These are phyloP conservation scores for Phylloporus arenicola DNA, from an alignment of 768 basidiomycete species.

Conservation along the genomic window DNA sequence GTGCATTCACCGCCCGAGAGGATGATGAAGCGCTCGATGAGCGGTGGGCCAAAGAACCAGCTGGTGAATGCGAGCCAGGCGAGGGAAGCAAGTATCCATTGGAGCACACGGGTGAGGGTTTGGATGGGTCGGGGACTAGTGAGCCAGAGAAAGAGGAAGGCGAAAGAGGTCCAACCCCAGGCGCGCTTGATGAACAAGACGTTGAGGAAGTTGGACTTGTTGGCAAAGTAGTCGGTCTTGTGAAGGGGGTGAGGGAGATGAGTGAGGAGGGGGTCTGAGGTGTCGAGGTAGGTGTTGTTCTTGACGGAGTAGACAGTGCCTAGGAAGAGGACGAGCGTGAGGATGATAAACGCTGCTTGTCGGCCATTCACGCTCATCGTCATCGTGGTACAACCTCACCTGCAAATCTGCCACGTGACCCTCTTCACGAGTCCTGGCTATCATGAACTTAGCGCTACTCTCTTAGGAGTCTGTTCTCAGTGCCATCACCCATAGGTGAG, in stretches of 20 bases:
- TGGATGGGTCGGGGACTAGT: constrained; percentile 48
- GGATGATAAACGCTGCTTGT: constrained; percentile 34
- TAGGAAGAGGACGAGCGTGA: constrained; percentile 45
- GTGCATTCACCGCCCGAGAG: constrained; percentile 75
- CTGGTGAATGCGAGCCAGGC: constrained; percentile 72
- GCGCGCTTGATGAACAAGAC: constrained; percentile 82
- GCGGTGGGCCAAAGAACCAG: constrained; percentile 86
- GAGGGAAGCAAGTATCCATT: constrained; percentile 54
- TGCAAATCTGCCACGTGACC: not conserved
- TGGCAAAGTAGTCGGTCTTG: constrained; percentile 66
- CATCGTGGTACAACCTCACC: not conserved
- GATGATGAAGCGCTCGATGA: constrained; percentile 61
- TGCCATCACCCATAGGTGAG: too few species aligned
- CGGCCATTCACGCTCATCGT: constrained; percentile 6
- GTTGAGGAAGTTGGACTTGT: constrained; percentile 78
- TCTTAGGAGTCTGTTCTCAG: too few species aligned
- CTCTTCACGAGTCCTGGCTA: too few species aligned
- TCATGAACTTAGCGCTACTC: too few species aligned
- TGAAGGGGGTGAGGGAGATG: constrained; percentile 65
- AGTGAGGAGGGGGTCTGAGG: constrained; percentile 69
- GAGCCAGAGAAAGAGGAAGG: constrained; percentile 54
- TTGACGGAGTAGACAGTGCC: constrained; percentile 65
- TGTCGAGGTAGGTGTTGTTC: constrained; percentile 73
- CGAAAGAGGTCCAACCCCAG: constrained; percentile 84
- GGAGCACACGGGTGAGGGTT: constrained; percentile 38